Evolutionary conservation across 495 filamentous ascomycete species (phyloP).

Genomic region (Hypoxylon cercidicola): DNA sequence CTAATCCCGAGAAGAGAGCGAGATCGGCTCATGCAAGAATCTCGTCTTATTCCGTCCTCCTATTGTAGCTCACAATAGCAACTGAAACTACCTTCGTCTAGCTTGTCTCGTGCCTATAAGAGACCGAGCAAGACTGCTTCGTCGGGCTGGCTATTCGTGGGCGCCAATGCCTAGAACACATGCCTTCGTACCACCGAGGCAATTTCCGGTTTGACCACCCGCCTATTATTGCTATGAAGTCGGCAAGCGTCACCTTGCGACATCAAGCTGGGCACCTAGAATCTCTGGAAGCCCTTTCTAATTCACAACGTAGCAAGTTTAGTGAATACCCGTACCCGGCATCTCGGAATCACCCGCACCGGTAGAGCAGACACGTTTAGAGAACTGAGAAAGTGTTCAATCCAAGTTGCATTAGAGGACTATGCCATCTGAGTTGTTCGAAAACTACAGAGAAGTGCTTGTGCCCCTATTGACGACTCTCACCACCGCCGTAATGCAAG

Average conservation of each 20-base stretch:
- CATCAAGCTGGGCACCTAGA: constrained; percentile 9
- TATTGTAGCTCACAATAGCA: not conserved
- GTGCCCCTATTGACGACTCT: constrained; percentile 21
- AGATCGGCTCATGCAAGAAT: not conserved
- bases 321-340: not conserved
- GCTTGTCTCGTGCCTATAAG: not conserved
- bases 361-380: not conserved
- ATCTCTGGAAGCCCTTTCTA: constrained; percentile 8
- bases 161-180: not conserved
- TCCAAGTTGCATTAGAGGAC: constrained; percentile 24
- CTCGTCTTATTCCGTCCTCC: constrained; percentile 2
- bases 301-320: constrained; percentile 5
- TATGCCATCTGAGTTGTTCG: constrained; percentile 15
- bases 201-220: not conserved
- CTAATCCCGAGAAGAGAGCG: not conserved
- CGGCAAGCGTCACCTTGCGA: constrained; percentile 1
- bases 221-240: not conserved
- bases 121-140: too few relatives aligned
- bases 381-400: constrained; percentile 13
- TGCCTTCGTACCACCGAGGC: not conserved
- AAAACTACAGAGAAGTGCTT: constrained; percentile 18
- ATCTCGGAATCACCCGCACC: not conserved
- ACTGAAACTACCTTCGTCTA: not conserved
- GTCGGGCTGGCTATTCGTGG: not conserved
- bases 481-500: constrained; percentile 11